These are phyloP conservation scores for Phylloboletellus chloephorus DNA, from an alignment of 1,284 basidiomycete species.

Conservation along the genomic window DNA sequence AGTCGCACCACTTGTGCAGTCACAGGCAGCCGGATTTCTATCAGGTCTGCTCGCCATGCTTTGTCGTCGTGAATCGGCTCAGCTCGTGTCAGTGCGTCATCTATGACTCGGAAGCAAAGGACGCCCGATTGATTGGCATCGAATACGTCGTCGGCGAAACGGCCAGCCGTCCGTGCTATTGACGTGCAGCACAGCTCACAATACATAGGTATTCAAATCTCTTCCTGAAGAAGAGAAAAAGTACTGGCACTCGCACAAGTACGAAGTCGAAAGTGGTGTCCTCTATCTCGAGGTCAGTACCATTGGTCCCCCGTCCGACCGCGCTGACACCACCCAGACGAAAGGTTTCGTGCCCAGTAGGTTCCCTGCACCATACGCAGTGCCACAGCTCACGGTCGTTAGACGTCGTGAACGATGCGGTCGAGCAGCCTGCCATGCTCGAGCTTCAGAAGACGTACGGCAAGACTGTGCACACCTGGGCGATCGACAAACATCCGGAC, in stretches of 20 bases:
- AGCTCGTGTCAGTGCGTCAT: slow-evolving; percentile 34
- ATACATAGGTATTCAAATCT: slow-evolving; percentile 34
- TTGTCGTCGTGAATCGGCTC: background rate
- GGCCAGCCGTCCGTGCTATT: slow-evolving; percentile 12
- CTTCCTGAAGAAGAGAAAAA: slow-evolving; percentile 44
- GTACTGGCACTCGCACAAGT: slow-evolving; percentile 48
- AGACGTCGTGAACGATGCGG: slow-evolving; percentile 35
- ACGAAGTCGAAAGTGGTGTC: slow-evolving; percentile 47
- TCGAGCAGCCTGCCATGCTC: slow-evolving; percentile 44
- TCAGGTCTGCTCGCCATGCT: slow-evolving; percentile 11
- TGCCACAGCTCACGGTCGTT: background rate
- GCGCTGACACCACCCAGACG: slow-evolving; percentile 10
- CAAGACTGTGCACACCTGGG: slow-evolving; percentile 50
- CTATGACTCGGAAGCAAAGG: slow-evolving; percentile 41
- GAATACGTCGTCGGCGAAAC: slow-evolving; percentile 48
- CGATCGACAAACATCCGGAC: slow-evolving; percentile 38
- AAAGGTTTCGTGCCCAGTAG: slow-evolving; percentile 38
- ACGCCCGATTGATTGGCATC: slow-evolving; percentile 47
- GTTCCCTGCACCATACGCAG: slow-evolving; percentile 3
- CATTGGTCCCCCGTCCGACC: background rate
- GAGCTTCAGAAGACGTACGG: slow-evolving; percentile 48
- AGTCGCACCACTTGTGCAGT: slow-evolving; percentile 31
- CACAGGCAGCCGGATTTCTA: slow-evolving; percentile 21
- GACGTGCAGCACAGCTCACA: background rate
- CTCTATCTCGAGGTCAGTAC: slow-evolving; percentile 37